Conservation (phyloP, 2,329 filamentous ascomycete species). For the Colletotrichum tofieldiae region DNA sequence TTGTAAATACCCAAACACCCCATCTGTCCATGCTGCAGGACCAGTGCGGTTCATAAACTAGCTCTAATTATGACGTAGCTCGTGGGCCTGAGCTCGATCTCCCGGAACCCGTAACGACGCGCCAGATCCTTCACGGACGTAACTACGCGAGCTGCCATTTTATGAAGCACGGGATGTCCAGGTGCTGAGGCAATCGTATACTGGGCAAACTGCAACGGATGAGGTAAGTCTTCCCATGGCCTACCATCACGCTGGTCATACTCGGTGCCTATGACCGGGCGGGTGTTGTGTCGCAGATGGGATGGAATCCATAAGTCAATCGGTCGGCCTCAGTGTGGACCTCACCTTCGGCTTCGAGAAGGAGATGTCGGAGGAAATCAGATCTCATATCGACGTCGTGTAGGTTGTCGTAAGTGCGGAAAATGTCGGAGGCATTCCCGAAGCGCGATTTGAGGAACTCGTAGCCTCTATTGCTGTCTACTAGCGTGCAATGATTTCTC, state of each 20-base stretch:
- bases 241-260: slow-evolving; percentile 48
- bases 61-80: too few relatives aligned
- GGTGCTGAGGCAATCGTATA: slow-evolving; percentile 47
- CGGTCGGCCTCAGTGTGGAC: slow-evolving; percentile 75
- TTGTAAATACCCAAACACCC: slow-evolving; percentile 50
- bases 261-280: slow-evolving; percentile 49
- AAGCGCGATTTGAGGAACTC: slow-evolving; percentile 44
- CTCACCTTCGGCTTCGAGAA: slow-evolving; percentile 82
- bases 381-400: slow-evolving; percentile 65
- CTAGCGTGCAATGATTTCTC: slow-evolving; percentile 45
- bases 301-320: slow-evolving; percentile 54
- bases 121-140: slow-evolving; percentile 44
- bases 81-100: slow-evolving; percentile 41
- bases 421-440: slow-evolving; percentile 44
- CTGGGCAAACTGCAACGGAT: slow-evolving; percentile 46
- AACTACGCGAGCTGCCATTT: slow-evolving; percentile 48
- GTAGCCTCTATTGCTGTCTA: slow-evolving; percentile 47
- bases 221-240: slow-evolving; percentile 44
- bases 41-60: slow-evolving; percentile 53
- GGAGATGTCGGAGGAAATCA: slow-evolving; percentile 78
- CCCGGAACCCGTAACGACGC: not conserved
- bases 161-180: slow-evolving; percentile 49
- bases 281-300: slow-evolving; percentile 31
- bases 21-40: slow-evolving; percentile 52
- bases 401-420: slow-evolving; percentile 45